phyloP scores from a whole-genome alignment of 2,329 filamentous ascomycete species.

The Zasmidium citrigriseum region DNA sequence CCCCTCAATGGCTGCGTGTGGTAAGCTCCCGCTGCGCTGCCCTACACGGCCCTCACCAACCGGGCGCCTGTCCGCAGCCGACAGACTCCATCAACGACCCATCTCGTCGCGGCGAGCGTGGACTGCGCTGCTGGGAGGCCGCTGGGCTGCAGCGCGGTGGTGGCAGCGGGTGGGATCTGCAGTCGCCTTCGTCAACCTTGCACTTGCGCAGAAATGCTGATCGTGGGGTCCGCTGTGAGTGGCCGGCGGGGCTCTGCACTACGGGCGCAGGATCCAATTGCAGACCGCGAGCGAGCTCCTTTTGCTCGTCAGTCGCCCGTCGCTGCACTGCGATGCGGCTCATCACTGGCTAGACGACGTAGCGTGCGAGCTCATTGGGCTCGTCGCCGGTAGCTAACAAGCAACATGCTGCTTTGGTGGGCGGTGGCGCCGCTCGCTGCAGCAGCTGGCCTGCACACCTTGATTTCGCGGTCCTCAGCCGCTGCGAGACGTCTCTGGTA shows the following conservation, averaged over 20 bases:
- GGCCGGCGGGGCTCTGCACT: neutral
- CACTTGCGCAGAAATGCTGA: neutral
- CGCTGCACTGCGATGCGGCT: constrained; percentile 41
- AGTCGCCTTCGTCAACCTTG: neutral
- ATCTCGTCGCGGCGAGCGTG: constrained; percentile 2
- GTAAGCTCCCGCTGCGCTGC: constrained; percentile 4
- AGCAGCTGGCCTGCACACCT: constrained; percentile 3
- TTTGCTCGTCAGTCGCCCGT: constrained; percentile 35
- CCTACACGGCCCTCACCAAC: constrained; percentile 11
- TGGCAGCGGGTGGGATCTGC: neutral
- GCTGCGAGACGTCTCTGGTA: neutral
- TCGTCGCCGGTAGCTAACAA: constrained; percentile 21
- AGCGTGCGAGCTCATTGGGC: constrained; percentile 7
- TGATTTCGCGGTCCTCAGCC: constrained; percentile 1
- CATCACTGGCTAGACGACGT: constrained; percentile 21
- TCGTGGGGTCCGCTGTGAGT: neutral
- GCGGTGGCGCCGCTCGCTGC: constrained; percentile 6
- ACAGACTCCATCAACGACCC: constrained; percentile 7
- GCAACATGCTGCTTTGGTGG: constrained; percentile 18
- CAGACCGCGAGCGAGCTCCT: constrained; percentile 22
- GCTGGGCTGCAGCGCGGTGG: neutral
- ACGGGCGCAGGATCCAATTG: constrained; percentile 14
- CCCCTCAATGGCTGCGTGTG: constrained; percentile 10
- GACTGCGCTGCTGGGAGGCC: neutral
- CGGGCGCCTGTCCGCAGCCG: constrained; percentile 21